These are phyloP conservation scores for Lepraria neglecta DNA, from an alignment of 495 filamentous ascomycete species.

Conservation along the genomic window DNA sequence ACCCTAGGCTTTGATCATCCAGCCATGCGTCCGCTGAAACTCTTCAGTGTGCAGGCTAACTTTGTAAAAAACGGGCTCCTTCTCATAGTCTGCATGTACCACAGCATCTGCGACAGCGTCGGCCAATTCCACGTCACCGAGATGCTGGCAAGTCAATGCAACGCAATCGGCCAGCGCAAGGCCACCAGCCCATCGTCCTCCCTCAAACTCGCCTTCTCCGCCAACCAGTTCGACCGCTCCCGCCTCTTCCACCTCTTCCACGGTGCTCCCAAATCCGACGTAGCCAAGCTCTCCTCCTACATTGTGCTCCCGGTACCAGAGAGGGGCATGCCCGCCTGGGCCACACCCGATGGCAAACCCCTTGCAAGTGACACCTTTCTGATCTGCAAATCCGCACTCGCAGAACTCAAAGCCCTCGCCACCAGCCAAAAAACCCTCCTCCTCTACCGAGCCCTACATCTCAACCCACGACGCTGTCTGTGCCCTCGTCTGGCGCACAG, in stretches of 20 bases:
- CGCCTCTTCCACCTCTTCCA: not conserved
- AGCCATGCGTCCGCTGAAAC: not conserved
- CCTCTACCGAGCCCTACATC: not conserved
- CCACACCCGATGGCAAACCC: not conserved
- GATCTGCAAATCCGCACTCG: too few relatives aligned
- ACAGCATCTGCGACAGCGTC: not conserved
- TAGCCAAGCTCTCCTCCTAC: too few relatives aligned
- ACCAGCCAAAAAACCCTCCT: not conserved
- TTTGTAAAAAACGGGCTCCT: not conserved
- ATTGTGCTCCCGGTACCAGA: too few relatives aligned
- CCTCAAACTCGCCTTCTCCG: too few relatives aligned
- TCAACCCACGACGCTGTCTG: slow-evolving; percentile 1
- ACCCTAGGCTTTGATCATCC: not conserved
- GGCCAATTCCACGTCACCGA: not conserved
- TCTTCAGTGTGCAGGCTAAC: not conserved
- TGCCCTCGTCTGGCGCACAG: not conserved
- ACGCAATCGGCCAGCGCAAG: too few relatives aligned
- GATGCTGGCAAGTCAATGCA: not conserved
- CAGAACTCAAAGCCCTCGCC: not conserved
- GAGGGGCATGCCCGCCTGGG: not conserved
- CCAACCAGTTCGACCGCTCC: not conserved
- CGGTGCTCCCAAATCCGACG: not conserved
- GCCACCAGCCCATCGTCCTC: too few relatives aligned
- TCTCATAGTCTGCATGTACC: not conserved
- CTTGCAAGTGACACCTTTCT: not conserved